These are phyloP conservation scores for Berkeleyomyces basicola DNA, from an alignment of 2,329 filamentous ascomycete genomes.

Conservation along the genomic window DNA sequence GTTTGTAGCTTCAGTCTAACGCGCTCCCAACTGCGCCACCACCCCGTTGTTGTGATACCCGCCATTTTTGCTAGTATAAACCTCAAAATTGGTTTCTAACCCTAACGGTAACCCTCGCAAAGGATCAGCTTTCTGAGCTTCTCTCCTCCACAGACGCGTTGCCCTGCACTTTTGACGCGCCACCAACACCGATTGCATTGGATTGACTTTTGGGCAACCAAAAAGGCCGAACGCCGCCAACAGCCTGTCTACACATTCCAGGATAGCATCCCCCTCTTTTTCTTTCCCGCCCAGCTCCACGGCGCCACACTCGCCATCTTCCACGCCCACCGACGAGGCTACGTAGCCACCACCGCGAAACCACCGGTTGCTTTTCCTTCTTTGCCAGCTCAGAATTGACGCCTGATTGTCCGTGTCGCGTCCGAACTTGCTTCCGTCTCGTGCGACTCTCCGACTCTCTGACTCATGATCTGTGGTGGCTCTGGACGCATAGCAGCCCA, in stretches of 20 bases:
- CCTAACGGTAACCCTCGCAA: background rate
- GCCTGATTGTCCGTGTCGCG: no score
- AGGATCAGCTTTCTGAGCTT: background rate
- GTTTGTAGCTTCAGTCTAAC: slow-evolving; percentile 14
- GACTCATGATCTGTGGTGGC: slow-evolving; percentile 1
- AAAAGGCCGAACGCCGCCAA: slow-evolving; percentile 8
- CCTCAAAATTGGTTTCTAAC: background rate
- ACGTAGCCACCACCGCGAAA: background rate
- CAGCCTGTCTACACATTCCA: background rate
- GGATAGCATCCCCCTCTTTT: background rate
- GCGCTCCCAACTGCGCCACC: slow-evolving; percentile 14
- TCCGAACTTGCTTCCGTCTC: background rate
- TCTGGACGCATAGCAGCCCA: slow-evolving; percentile 19
- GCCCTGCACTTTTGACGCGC: slow-evolving; percentile 6
- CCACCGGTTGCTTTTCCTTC: background rate
- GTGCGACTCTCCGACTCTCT: background rate
- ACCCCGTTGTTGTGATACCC: background rate
- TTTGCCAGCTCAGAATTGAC: background rate
- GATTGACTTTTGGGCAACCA: background rate
- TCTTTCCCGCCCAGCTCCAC: background rate
- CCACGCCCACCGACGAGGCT: background rate
- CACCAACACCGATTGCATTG: background rate
- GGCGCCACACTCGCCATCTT: background rate
- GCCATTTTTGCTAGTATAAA: background rate
- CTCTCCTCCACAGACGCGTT: background rate